These are phyloP conservation scores for Blastocystis sp. DNA, from an alignment of 352 stramenopile species.

Conservation along the genomic window DNA sequence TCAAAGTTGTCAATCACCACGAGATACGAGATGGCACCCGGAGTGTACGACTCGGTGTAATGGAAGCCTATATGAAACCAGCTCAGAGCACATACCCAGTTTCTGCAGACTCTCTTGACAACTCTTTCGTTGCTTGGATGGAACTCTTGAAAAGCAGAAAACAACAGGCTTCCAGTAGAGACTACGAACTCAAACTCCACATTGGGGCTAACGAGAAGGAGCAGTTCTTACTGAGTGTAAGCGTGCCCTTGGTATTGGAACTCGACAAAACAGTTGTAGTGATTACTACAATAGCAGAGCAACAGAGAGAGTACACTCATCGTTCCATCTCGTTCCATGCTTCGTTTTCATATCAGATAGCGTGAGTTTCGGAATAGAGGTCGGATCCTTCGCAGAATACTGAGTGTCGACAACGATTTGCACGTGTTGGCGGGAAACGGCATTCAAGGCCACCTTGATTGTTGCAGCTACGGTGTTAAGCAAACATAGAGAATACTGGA, in stretches of 20 bases:
- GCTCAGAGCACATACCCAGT: background rate
- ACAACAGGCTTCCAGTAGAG: constrained; percentile 16
- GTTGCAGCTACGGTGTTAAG: background rate
- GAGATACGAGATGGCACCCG: background rate
- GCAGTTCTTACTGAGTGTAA: constrained; percentile 3
- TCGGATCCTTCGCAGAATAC: constrained; percentile 3
- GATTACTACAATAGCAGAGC: constrained; percentile 15
- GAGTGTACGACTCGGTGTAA: background rate
- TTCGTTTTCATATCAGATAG: constrained; percentile 36
- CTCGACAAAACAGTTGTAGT: background rate
- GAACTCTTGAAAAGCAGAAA: constrained; percentile 55
- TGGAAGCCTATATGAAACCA: constrained; percentile 16
- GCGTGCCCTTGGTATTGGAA: background rate
- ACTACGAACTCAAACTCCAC: background rate
- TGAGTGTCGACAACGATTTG: constrained; percentile 7
- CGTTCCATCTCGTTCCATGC: constrained; percentile 51
- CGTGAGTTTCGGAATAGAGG: constrained; percentile 17
- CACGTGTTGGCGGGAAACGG: constrained; percentile 41
- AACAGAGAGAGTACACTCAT: background rate
- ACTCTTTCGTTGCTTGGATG: background rate
- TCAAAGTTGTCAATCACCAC: constrained; percentile 27
- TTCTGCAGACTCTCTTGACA: constrained; percentile 32
- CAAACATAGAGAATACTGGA: constrained; percentile 11
- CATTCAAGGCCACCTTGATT: background rate
- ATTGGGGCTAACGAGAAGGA: constrained; percentile 10